Evolutionary conservation across 352 stramenopile genomes (phyloP), one percentile per base, ranked within the genome.

Genomic region (Phytophthora chlamydospora): DNA sequence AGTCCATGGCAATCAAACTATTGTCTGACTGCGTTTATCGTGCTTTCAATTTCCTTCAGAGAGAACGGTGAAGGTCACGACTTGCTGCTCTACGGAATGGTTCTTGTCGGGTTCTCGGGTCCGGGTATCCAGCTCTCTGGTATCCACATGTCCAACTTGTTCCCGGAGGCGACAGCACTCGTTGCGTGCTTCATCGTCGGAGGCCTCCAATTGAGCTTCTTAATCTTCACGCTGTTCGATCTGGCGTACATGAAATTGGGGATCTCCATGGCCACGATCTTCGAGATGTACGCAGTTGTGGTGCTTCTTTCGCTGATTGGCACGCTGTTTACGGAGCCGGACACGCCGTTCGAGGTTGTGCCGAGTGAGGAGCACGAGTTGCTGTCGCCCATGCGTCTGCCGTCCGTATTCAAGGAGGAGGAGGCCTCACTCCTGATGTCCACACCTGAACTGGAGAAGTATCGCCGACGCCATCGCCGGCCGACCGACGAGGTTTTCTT

Each of bases 141-240:
- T 17, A 90, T 92, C 59, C 83, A 92, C 48, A 69, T 92, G 39
- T 89, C 83, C 21, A 92, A 90, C 47, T 47, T 92, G 11, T 92
- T 90, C 56, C 83, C 83, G 2, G 75, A 86, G 40, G 71, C 76
- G 11, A 88, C 81, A 31, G 80, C 83, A 21, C 68, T 89, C 3
- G 80, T 89, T 46, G 85, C 83, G 16, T 88, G 76, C 58, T 80
- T 88, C 47, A 89, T 92, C 33, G 83, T 89, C 14, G 83, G 83
- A 19, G 78, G 76, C 19, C 66, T 92, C 32, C 78, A 89, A 53
- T 54, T 92, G 42, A 90, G 78, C 24, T 92, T 92, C 63, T 61
- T 90, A 52, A 76, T 90, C 41, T 90, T 92, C 64, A 80, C 81
- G 48, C 51, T 90, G 33, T 87, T 92, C 44, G 66, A 76, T 16